Conservation (phyloP, 805 yeast species). For the Saccharomyces paradoxus region DNA sequence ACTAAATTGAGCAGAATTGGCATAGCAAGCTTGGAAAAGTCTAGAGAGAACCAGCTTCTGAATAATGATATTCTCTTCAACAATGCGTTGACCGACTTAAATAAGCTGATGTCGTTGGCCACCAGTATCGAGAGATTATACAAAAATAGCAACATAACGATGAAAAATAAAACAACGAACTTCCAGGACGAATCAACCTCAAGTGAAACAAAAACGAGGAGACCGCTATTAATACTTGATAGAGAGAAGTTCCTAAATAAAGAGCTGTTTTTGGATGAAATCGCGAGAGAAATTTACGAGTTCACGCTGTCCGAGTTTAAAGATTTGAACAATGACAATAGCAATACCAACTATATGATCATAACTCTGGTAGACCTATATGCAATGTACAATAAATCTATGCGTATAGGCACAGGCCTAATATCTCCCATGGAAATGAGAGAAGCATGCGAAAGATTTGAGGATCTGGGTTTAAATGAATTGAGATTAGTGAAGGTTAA, state of each 20-base stretch:
- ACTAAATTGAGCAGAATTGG: constrained; percentile 43
- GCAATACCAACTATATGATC: constrained; percentile 45
- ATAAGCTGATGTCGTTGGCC: constrained; percentile 69
- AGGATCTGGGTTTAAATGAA: constrained; percentile 43
- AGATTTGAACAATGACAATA: constrained; percentile 14
- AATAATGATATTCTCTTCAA: constrained; percentile 55
- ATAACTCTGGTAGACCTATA: constrained; percentile 56
- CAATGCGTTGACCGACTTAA: constrained; percentile 67
- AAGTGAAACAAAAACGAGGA: constrained; percentile 8
- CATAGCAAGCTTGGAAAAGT: constrained; percentile 57
- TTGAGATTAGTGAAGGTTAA: constrained; percentile 32
- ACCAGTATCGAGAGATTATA: constrained; percentile 58
- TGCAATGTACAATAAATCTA: constrained; percentile 54
- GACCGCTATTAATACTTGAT: constrained; percentile 25
- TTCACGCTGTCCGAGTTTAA: constrained; percentile 41
- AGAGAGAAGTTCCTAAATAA: constrained; percentile 32
- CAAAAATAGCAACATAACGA: constrained; percentile 23
- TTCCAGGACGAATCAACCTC: constrained; percentile 8
- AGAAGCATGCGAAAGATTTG: constrained; percentile 53
- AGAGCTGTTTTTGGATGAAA: constrained; percentile 48
- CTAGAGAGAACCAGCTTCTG: constrained; percentile 45
- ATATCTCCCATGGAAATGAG: constrained; percentile 62
- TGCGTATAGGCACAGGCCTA: constrained; percentile 57
- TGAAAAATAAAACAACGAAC: background rate
- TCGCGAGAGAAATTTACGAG: constrained; percentile 74